Percentiles rank a stretch among this genome's conserved stretches.
Conservation (phyloP, 208 protist species). For the Acanthamoeba royreba region DNA sequence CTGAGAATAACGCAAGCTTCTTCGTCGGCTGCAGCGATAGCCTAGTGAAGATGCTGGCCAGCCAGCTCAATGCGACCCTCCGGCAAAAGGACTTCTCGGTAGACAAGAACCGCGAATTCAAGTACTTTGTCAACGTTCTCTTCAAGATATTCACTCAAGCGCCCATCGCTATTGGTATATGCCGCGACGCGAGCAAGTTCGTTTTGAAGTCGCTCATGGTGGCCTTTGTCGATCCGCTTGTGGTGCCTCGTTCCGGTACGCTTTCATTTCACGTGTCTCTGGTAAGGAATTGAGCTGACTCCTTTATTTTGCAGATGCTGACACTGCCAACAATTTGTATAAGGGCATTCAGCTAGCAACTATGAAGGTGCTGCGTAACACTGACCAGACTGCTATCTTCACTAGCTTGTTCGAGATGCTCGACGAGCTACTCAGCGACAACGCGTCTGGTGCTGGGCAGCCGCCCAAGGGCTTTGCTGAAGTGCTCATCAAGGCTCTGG, state of each 20-base stretch:
- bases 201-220: neutral
- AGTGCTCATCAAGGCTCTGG: conserved; percentile 40
- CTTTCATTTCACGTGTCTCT: neutral
- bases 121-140: conserved; percentile 35
- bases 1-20: neutral
- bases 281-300: neutral
- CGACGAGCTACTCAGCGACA: neutral
- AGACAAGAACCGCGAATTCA: neutral
- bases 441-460: neutral
- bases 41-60: neutral
- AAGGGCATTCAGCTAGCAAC: conserved; percentile 30
- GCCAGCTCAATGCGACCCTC: neutral
- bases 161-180: neutral
- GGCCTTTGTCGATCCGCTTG: neutral
- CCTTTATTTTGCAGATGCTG: neutral
- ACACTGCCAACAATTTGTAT: conserved; percentile 37
- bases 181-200: neutral
- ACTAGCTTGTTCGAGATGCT: conserved; percentile 8
- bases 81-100: neutral
- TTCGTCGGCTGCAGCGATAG: neutral
- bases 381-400: conserved; percentile 42
- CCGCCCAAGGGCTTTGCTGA: conserved; percentile 1
- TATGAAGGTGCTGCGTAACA: conserved; percentile 25
- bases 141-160: conserved; percentile 27
- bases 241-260: neutral